Conservation (phyloP, 768 basidiomycete species). For the Hebeloma cylindrosporum region DNA sequence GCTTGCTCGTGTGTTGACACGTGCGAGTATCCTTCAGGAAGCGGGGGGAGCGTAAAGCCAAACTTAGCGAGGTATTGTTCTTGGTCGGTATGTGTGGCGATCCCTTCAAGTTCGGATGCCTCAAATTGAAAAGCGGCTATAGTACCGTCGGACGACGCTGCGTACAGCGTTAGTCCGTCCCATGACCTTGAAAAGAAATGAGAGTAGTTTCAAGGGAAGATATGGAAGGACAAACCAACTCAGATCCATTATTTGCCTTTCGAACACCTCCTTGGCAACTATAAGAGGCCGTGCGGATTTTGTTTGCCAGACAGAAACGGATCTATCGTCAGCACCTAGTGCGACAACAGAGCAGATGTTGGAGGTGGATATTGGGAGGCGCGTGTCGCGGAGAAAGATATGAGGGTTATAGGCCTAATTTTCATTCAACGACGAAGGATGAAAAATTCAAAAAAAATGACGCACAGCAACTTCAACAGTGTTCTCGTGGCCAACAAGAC, state of each 20-base stretch:
- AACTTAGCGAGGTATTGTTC: constrained; percentile 82
- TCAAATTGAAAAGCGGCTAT: constrained; percentile 88
- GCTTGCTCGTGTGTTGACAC: constrained; percentile 32
- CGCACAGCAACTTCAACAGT: constrained; percentile 93
- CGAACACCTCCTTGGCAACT: constrained; percentile 92
- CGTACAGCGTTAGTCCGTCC: constrained; percentile 91
- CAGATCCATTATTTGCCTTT: constrained; percentile 92
- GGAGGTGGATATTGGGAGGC: constrained; percentile 63
- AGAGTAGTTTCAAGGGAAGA: constrained; percentile 4
- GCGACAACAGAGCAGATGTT: constrained; percentile 94
- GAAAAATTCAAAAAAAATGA: constrained; percentile 5
- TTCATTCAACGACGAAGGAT: constrained; percentile 5
- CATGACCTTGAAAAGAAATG: constrained; percentile 62
- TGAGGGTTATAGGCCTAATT: constrained; percentile 94
- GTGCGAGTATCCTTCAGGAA: constrained; percentile 75
- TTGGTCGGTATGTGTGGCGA: constrained; percentile 71
- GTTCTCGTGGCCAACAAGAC: constrained; percentile 95
- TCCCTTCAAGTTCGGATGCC: constrained; percentile 75
- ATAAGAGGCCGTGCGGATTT: constrained; percentile 88
- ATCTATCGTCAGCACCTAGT: constrained; percentile 90
- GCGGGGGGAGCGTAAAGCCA: constrained; percentile 64
- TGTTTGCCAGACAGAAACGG: constrained; percentile 96
- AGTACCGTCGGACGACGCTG: constrained; percentile 94
- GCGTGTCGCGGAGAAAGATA: constrained; percentile 81
- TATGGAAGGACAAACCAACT: constrained; percentile 67